Conservation (phyloP, 2,329 filamentous ascomycete genomes). For the Pyricularia pennisetigena region DNA sequence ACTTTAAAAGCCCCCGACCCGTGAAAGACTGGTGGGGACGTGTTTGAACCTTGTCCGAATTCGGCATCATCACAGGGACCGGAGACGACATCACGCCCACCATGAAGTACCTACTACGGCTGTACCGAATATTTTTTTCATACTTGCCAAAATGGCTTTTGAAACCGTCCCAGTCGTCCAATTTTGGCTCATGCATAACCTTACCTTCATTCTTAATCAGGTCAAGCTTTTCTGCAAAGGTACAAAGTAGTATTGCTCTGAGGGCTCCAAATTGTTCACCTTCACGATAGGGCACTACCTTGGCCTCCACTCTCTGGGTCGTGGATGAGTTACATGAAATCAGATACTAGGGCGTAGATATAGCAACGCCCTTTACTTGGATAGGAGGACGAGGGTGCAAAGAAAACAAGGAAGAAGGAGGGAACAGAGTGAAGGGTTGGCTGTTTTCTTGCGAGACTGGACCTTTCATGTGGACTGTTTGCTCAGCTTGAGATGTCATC, state of each 20-base stretch:
- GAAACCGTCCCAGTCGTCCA: not conserved
- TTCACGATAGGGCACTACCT: not conserved
- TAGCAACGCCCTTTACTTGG: not conserved
- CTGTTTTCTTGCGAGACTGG: not conserved
- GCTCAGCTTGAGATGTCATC: too few species aligned
- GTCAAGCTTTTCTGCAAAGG: not conserved
- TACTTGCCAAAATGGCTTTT: not conserved
- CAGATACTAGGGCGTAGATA: not conserved
- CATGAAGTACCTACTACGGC: not conserved
- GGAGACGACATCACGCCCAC: not conserved
- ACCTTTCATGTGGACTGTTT: not conserved
- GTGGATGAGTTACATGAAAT: not conserved
- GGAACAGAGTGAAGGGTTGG: not conserved
- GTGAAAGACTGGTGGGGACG: not conserved
- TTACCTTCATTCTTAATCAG: not conserved
- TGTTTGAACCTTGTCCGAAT: not conserved
- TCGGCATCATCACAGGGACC: not conserved
- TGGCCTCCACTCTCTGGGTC: not conserved
- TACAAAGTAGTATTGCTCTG: not conserved
- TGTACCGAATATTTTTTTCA: not conserved
- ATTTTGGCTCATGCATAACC: not conserved
- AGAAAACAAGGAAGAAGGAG: not conserved
- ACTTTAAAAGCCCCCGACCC: not conserved
- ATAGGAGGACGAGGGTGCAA: not conserved
- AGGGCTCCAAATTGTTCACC: not conserved